Conservation (phyloP, 2,329 filamentous ascomycete species). For the Penicillium sp. region DNA sequence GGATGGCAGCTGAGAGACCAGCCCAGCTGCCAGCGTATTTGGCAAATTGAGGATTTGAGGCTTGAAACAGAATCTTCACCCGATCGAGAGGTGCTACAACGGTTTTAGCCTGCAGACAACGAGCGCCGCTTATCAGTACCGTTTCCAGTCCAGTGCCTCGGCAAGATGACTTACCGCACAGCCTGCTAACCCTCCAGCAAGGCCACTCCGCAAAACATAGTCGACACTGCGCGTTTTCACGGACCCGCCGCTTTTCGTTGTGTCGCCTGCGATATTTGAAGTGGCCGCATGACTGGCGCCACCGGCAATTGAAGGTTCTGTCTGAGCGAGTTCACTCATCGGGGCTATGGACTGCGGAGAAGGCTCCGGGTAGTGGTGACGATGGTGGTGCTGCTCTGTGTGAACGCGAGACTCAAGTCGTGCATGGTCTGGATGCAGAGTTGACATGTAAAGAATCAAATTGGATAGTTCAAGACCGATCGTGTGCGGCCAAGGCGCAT, state of each 20-base stretch:
- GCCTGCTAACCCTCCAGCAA: constrained; percentile 85
- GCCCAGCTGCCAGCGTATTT: constrained; percentile 89
- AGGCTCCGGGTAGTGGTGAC: constrained; percentile 11
- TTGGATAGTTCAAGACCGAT: constrained; percentile 1
- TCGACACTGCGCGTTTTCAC: constrained; percentile 56
- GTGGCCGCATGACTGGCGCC: constrained; percentile 13
- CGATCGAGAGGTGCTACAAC: constrained; percentile 91
- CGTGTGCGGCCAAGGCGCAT: constrained; percentile 16
- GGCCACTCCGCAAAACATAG: constrained; percentile 74
- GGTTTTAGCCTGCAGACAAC: constrained; percentile 69
- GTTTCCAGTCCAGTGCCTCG: not conserved
- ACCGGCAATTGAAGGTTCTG: constrained; percentile 17
- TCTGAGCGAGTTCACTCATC: constrained; percentile 30
- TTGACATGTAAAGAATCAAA: constrained; percentile 20
- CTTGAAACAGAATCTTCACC: constrained; percentile 97
- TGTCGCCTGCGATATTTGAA: constrained; percentile 11
- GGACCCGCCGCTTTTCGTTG: constrained; percentile 35
- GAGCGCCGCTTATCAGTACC: constrained; percentile 5
- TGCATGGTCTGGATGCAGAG: constrained; percentile 26
- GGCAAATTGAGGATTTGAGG: constrained; percentile 84
- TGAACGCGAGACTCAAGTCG: constrained; percentile 15
- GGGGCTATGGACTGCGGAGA: constrained; percentile 16
- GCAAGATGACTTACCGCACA: constrained; percentile 63
- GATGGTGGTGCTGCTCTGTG: constrained; percentile 7
- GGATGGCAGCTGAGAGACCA: constrained; percentile 74